Evolutionary conservation across 2,329 filamentous ascomycete species (phyloP).

Genomic region (Cadophora luteo-olivacea): DNA sequence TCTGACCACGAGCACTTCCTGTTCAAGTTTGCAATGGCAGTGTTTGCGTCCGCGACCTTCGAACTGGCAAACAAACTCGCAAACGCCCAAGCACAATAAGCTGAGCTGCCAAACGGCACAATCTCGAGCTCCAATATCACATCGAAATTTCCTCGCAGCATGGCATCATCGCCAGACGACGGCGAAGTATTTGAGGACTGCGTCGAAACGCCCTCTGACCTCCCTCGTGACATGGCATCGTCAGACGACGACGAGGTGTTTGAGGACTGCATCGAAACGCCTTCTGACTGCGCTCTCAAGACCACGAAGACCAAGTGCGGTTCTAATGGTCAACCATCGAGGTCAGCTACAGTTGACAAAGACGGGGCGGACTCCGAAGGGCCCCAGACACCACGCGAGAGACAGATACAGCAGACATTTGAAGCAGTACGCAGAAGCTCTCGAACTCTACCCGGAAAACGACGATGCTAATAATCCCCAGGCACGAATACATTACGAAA

Average conservation of each 20-base stretch:
- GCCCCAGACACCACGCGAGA: background rate
- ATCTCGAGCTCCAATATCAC: background rate
- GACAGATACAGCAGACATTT: background rate
- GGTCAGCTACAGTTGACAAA: background rate
- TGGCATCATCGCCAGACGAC: background rate
- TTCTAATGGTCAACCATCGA: background rate
- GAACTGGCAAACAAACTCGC: background rate
- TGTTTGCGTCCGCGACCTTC: background rate
- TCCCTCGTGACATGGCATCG: background rate
- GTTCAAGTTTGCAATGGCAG: background rate
- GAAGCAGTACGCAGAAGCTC: background rate
- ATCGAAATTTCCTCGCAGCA: background rate
- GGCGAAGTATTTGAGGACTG: constrained; percentile 1
- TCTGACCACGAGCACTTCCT: background rate
- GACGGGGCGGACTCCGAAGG: no score
- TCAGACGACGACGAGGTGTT: background rate
- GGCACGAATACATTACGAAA: constrained; percentile 1
- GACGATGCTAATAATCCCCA: background rate
- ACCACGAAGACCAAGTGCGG: background rate
- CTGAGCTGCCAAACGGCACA: background rate
- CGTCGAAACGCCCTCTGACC: background rate
- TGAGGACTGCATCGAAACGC: background rate
- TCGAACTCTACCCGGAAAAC: background rate
- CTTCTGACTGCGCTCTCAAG: background rate
- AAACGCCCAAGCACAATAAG: background rate